phyloP scores from a whole-genome alignment of 164 flowering plant species.

The Liriodendron chinense region DNA sequence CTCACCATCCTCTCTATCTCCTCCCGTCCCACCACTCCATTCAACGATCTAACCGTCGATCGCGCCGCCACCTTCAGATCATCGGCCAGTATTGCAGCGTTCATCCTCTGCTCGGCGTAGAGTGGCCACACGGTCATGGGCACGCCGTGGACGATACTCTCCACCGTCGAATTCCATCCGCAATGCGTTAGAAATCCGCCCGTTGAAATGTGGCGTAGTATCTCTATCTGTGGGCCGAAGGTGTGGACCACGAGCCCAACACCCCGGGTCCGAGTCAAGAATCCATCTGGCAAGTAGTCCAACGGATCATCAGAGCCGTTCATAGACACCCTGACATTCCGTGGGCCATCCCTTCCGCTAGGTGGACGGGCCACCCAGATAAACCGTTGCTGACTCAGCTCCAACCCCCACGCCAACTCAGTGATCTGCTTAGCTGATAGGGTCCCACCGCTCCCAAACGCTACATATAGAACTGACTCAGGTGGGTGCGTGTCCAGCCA shows the following conservation, averaged over 20 bases:
- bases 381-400: slow-evolving; percentile 44
- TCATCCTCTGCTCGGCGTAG: slow-evolving; percentile 56
- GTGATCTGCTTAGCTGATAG: slow-evolving; percentile 28
- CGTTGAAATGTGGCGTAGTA: slow-evolving; percentile 36
- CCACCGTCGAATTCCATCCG: slow-evolving; percentile 57
- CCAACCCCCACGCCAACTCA: slow-evolving; percentile 53
- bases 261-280: slow-evolving; percentile 28
- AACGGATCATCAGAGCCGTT: slow-evolving; percentile 11
- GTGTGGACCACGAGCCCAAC: slow-evolving; percentile 34
- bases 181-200: slow-evolving; percentile 55
- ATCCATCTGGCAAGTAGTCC: slow-evolving; percentile 43
- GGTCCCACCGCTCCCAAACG: slow-evolving; percentile 55
- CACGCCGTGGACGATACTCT: slow-evolving; percentile 40
- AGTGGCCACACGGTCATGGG: slow-evolving; percentile 61
- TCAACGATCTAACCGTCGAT: background rate
- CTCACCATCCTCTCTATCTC: slow-evolving; percentile 41
- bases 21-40: slow-evolving; percentile 17
- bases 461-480: slow-evolving; percentile 40
- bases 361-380: slow-evolving; percentile 41
- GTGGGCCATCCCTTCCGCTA: background rate
- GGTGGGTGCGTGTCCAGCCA: slow-evolving; percentile 51
- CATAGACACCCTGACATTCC: slow-evolving; percentile 10
- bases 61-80: slow-evolving; percentile 36
- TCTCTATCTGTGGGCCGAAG: slow-evolving; percentile 46
- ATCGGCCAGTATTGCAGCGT: slow-evolving; percentile 41